Evolutionary conservation across 2,329 filamentous ascomycete genomes (phyloP).

Genomic region (Fusarium nurragi): DNA sequence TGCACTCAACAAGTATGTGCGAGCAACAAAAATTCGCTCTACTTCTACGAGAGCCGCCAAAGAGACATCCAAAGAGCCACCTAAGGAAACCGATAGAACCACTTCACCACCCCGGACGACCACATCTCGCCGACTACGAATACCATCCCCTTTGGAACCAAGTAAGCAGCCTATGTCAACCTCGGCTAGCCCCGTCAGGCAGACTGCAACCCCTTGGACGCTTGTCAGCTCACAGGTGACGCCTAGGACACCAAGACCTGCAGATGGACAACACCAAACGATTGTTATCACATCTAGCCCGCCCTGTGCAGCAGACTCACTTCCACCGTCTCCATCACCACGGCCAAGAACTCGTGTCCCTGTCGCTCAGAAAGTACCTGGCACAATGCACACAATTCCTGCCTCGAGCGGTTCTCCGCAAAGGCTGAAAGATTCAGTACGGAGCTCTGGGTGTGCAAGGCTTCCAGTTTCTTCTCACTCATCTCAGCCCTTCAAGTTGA

Average conservation of each 20-base stretch:
- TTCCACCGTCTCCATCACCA: slow-evolving; percentile 43
- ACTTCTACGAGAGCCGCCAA: slow-evolving; percentile 3
- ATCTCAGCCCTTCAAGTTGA: slow-evolving; percentile 37
- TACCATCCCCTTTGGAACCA: slow-evolving; percentile 42
- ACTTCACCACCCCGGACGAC: slow-evolving; percentile 8
- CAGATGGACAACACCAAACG: slow-evolving; percentile 47
- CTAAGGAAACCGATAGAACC: not conserved
- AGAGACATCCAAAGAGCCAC: not conserved
- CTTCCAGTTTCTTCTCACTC: not conserved
- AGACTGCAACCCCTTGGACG: slow-evolving; percentile 48
- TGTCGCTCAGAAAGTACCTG: slow-evolving; percentile 33
- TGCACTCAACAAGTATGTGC: slow-evolving; percentile 55
- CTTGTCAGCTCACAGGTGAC: slow-evolving; percentile 55
- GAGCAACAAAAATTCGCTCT: slow-evolving; percentile 49
- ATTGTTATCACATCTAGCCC: slow-evolving; percentile 60
- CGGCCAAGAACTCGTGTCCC: slow-evolving; percentile 19
- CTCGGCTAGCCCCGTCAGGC: slow-evolving; percentile 35
- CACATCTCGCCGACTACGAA: slow-evolving; percentile 33
- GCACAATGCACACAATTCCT: slow-evolving; percentile 42
- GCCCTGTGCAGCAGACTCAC: slow-evolving; percentile 42
- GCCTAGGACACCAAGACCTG: slow-evolving; percentile 49
- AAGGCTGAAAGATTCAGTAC: slow-evolving; percentile 23
- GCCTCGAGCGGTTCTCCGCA: slow-evolving; percentile 32
- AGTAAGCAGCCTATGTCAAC: slow-evolving; percentile 51
- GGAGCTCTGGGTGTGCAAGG: not conserved